A percentile compares a stretch with the other conserved stretches of the same genome.
phyloP scores from a whole-genome alignment of 1,284 basidiomycete genomes.

The Apiotrichum porosum region DNA sequence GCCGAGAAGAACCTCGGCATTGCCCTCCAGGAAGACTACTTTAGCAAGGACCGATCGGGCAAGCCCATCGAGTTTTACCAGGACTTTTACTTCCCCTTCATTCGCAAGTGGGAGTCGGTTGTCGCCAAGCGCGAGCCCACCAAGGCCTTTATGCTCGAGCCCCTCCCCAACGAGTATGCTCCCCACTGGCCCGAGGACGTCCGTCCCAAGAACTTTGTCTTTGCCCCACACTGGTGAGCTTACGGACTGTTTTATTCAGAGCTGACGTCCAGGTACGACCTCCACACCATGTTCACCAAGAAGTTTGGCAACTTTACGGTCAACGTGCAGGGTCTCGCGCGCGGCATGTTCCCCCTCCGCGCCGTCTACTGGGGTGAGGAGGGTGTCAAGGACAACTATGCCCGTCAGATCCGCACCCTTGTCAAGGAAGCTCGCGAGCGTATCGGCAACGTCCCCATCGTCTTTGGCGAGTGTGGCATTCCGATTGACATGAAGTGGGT shows the following conservation, averaged over 20 bases:
- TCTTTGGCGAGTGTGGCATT: conserved; percentile 85
- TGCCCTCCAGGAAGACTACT: conserved; percentile 80
- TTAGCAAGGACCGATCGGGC: conserved; percentile 62
- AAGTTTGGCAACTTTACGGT: conserved; percentile 74
- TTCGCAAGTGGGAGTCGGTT: conserved; percentile 65
- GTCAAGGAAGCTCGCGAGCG: conserved; percentile 61
- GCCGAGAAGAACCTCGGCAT: conserved; percentile 63
- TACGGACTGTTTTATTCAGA: neutral
- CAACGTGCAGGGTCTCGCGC: conserved; percentile 81
- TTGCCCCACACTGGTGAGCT: conserved; percentile 78
- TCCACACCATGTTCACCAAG: conserved; percentile 77
- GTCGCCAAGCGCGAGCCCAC: conserved; percentile 50
- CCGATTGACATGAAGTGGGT: conserved; percentile 91
- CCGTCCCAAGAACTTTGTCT: conserved; percentile 70
- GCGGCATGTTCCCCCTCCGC: conserved; percentile 73
- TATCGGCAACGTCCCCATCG: conserved; percentile 70
- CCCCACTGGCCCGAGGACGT: conserved; percentile 65
- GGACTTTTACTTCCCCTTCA: conserved; percentile 80
- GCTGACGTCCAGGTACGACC: conserved; percentile 65
- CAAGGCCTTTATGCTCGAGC: conserved; percentile 66
- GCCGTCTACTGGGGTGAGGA: conserved; percentile 81
- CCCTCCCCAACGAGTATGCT: conserved; percentile 89
- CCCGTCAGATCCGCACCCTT: conserved; percentile 73
- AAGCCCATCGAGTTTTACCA: conserved; percentile 73
- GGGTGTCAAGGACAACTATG: conserved; percentile 68